Evolutionary conservation across 2,329 filamentous ascomycete genomes (phyloP), one percentile per base, ranked within the genome.

Genomic region (Arthrinium phaeospermum): DNA sequence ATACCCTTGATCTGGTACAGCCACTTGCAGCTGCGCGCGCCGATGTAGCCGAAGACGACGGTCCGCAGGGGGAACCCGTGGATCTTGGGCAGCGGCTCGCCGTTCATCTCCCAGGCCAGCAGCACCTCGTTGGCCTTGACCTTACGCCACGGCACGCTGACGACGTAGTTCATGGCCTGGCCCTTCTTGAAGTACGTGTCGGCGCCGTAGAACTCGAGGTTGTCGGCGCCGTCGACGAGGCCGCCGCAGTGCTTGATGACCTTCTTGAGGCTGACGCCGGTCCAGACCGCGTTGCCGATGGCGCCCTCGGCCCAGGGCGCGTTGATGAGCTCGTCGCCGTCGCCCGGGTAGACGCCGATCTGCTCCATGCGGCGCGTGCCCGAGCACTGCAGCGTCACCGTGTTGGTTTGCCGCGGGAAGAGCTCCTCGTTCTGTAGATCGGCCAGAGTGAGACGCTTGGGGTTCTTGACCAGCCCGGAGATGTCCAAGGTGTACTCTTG

Each of bases 131-230:
- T 88, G 12, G 85, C 82, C 75, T 90, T 91, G 67, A 93, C 91
- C 80, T 94, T 94, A 8, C 87, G 86, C 83, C 87, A 91, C 0
- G 92, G 92, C 0, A 93, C 90, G 19, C 86, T 89, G 68, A 93
- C 90, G 27, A 88, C 84, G 76, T 93, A 94, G 79, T 94, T 94
- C 82, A 88, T 89, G 0, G 87, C 85, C 64, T 91, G 82, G 22
- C 87, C 85, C 69, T 90, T 88, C 79, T 94, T 94, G 84, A 94
- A 92, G 77, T 94, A 94, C 0, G 91, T 92, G 72, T 94, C 92
- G 0, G 90, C 91, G 0, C 92, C 92, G 72, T 89, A 90, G 68
- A 94, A 87, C 75, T 94, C 91, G 16, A 94, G 80, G 74, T 94
- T 91, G 72, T 89, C 87, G 0, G 85, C 90, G 1, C 84, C 82